Percentiles rank a stretch among this genome's conserved stretches.
Conservation (phyloP, 257 asterid genomes). For the Solanum chmielewskii region DNA sequence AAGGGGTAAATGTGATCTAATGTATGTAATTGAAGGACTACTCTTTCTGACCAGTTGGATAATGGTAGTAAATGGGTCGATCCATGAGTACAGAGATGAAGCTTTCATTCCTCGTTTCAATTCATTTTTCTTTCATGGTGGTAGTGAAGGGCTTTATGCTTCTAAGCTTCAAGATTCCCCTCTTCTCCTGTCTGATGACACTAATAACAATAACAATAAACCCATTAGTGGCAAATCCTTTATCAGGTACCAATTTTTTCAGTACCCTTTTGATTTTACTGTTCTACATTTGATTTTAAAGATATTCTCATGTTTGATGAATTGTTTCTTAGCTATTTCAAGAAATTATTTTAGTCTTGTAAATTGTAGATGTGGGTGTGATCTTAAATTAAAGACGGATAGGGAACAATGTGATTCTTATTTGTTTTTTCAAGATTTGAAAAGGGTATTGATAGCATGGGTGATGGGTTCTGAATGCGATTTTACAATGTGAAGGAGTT, state of each 20-base stretch:
- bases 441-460: neutral
- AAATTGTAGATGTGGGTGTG: neutral
- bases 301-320: neutral
- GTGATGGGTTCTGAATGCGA: neutral
- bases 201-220: slow-evolving; percentile 12
- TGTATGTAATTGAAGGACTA: slow-evolving; percentile 24
- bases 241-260: slow-evolving; percentile 46
- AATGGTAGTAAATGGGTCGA: slow-evolving; percentile 58
- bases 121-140: slow-evolving; percentile 91
- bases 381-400: neutral
- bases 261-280: neutral
- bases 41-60: slow-evolving; percentile 14
- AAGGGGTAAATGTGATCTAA: slow-evolving; percentile 33
- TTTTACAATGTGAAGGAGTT: neutral
- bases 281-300: neutral
- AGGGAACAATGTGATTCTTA: neutral
- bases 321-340: neutral
- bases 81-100: slow-evolving; percentile 85
- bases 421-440: neutral
- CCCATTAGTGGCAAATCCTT: slow-evolving; percentile 83
- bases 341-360: neutral
- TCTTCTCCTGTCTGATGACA: slow-evolving; percentile 30
- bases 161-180: slow-evolving; percentile 45
- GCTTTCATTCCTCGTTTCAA: slow-evolving; percentile 77
- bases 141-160: slow-evolving; percentile 96